Conservation (phyloP, 768 basidiomycete species). For the Amanita exitialis region DNA sequence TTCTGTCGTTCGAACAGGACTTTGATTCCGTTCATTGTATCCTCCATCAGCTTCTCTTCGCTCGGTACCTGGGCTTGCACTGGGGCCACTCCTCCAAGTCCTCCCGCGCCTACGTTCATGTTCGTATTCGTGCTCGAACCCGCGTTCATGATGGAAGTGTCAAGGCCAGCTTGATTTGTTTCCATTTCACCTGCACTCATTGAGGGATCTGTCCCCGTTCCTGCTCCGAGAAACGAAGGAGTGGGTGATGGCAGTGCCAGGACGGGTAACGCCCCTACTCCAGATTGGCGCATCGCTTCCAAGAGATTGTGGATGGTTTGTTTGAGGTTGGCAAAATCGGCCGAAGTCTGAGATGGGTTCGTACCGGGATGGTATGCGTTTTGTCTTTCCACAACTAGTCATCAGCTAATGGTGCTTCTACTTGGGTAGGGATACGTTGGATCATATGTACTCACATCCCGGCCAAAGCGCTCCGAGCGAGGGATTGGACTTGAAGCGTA, state of each 20-base stretch:
- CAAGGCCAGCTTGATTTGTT: too few species aligned
- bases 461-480: constrained; percentile 36
- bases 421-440: not conserved
- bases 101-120: not conserved
- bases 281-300: constrained; percentile 43
- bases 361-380: constrained; percentile 50
- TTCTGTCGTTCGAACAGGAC: constrained; percentile 30
- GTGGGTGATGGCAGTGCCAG: constrained; percentile 15
- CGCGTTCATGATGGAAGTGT: too few species aligned
- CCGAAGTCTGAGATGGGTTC: constrained; percentile 48
- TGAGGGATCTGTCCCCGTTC: not conserved
- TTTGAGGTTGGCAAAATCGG: constrained; percentile 39
- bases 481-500: constrained; percentile 34
- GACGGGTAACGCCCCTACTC: constrained; percentile 59
- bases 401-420: not conserved
- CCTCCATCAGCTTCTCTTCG: constrained; percentile 29
- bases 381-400: constrained; percentile 26
- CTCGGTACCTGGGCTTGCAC: constrained; percentile 12
- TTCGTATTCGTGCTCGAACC: too few species aligned
- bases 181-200: not conserved
- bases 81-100: not conserved
- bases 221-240: too few species aligned
- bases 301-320: constrained; percentile 35
- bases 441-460: constrained; percentile 37
- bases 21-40: constrained; percentile 26